These are phyloP conservation scores for Daedaleopsis nitida DNA, from an alignment of 768 basidiomycete species.

Conservation along the genomic window DNA sequence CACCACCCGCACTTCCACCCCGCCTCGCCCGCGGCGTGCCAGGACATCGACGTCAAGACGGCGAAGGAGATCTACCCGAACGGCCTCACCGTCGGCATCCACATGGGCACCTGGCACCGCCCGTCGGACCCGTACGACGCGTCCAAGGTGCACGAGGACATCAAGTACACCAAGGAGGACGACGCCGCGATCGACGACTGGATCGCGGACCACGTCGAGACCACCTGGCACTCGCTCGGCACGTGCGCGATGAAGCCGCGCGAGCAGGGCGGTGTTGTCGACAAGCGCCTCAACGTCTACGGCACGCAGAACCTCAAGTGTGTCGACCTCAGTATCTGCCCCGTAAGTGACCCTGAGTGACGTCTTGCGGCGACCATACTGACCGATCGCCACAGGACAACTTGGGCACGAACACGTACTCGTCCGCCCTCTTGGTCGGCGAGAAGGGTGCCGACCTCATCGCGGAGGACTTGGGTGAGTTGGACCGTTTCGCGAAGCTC, in stretches of 20 bases:
- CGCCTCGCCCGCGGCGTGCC: slow-evolving; percentile 56
- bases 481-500: neutral
- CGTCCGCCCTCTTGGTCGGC: slow-evolving; percentile 66
- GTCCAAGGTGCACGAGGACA: slow-evolving; percentile 60
- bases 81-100: slow-evolving; percentile 66
- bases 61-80: slow-evolving; percentile 63
- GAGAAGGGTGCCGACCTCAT: slow-evolving; percentile 69
- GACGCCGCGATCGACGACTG: slow-evolving; percentile 74
- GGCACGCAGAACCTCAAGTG: slow-evolving; percentile 69
- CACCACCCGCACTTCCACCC: slow-evolving; percentile 80
- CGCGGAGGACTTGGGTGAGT: slow-evolving; percentile 62
- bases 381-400: too few relatives aligned
- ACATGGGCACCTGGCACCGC: slow-evolving; percentile 72
- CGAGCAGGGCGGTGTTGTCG: slow-evolving; percentile 66
- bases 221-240: slow-evolving; percentile 73
- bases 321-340: slow-evolving; percentile 72
- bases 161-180: slow-evolving; percentile 68
- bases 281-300: slow-evolving; percentile 62
- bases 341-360: slow-evolving; percentile 52
- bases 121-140: slow-evolving; percentile 57
- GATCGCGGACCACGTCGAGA: slow-evolving; percentile 72
- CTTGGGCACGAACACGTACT: slow-evolving; percentile 73
- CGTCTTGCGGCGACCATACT: too few relatives aligned
- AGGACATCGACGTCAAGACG: slow-evolving; percentile 69
- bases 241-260: slow-evolving; percentile 65